Conservation (phyloP, 139 green algal species). For the Chlamydomonas sphaeroides region DNA sequence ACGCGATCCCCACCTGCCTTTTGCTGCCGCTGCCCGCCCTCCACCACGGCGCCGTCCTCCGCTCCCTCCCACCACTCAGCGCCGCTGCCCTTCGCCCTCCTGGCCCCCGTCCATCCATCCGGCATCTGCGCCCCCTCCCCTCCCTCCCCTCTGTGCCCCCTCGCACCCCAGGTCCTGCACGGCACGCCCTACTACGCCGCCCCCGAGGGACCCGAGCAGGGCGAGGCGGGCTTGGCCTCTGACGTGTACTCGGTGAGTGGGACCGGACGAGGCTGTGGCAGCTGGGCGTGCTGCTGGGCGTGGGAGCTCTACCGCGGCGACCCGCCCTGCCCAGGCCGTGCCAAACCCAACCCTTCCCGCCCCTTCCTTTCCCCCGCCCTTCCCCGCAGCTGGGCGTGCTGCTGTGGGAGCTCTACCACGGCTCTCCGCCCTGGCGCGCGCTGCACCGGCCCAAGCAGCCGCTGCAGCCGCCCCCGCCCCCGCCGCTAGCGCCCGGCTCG, state of each 20-base stretch:
- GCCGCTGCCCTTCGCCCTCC: too few relatives aligned
- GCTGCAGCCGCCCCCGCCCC: background rate
- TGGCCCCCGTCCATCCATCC: too few relatives aligned
- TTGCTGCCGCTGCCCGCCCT: too few relatives aligned
- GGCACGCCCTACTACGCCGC: conserved; percentile 36
- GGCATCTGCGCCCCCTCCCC: too few relatives aligned
- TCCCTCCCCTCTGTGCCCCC: too few relatives aligned
- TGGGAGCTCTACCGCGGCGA: conserved; percentile 32
- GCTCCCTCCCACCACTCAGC: too few relatives aligned
- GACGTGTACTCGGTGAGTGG: conserved; percentile 33
- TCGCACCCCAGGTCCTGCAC: conserved; percentile 17
- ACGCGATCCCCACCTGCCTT: too few relatives aligned
- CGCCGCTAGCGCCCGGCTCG: background rate
- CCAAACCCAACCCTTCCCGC: background rate
- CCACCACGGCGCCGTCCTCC: too few relatives aligned
- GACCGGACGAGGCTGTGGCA: too few relatives aligned
- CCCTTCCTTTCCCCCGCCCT: too few relatives aligned
- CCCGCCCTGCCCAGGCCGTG: too few relatives aligned
- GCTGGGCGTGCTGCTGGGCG: conserved; percentile 31
- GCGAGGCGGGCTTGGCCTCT: background rate
- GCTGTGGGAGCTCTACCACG: conserved; percentile 38
- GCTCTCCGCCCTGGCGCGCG: conserved; percentile 14
- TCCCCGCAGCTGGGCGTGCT: conserved; percentile 10
- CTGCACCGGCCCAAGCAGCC: background rate
- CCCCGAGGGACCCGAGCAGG: conserved; percentile 12